Conservation (phyloP, 192 early-diverging fungal genomes). For the Rhizoclosmatium globosum region DNA sequence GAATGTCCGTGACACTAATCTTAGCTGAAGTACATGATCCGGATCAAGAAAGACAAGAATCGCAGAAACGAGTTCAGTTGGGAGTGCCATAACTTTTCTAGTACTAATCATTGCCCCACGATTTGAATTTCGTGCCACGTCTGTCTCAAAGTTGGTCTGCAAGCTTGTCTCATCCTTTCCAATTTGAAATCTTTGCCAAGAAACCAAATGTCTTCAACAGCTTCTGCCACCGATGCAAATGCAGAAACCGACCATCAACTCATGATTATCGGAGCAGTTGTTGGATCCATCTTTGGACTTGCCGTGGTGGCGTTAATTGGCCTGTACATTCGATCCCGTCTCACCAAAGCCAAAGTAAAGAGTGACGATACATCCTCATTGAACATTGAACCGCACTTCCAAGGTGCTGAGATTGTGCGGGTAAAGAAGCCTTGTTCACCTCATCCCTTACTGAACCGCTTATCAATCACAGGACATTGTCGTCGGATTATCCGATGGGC, state of each 20-base stretch:
- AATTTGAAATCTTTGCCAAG: no score
- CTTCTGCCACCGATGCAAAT: no score
- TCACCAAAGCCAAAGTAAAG: not conserved
- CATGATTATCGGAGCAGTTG: not conserved
- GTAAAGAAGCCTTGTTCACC: constrained; percentile 3
- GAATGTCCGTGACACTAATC: no score
- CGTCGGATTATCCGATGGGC: constrained; percentile 51
- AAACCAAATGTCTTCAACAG: no score
- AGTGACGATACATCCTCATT: not conserved
- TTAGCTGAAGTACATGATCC: no score
- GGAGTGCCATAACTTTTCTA: no score
- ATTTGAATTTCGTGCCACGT: no score
- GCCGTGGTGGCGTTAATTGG: not conserved
- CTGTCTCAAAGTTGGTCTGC: no score
- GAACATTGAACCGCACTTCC: constrained; percentile 48
- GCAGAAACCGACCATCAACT: not conserved
- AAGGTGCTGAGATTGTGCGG: constrained; percentile 43
- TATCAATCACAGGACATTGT: constrained; percentile 38
- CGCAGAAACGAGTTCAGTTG: no score
- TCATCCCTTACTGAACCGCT: not conserved
- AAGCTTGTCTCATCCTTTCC: no score
- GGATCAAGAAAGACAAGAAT: no score
- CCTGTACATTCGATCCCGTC: not conserved
- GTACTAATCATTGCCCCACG: not conserved
- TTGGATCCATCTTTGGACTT: not conserved